Base-by-base conservation (phyloP, 305 asterid species). In the Andrographis paniculata region DNA sequence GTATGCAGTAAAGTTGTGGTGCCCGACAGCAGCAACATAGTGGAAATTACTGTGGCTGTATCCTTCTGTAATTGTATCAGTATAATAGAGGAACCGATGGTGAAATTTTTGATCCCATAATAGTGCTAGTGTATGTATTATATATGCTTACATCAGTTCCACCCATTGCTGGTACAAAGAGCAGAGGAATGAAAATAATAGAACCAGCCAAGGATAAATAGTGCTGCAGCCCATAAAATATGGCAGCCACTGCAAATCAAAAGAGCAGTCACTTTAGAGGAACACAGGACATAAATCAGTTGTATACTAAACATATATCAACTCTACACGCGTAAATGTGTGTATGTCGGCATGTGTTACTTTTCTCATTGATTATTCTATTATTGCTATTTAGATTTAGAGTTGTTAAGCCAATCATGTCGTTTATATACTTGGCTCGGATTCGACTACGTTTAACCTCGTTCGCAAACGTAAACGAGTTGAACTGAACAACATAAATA, bases 171-270 rank as follows among this genome's bases (percentile, higher is more conserved):
- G 95, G 96, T 40, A 91, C 93, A 49, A 74, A 62, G 59, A 91
- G 72, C 72, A 80, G 66, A 31, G 99, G 99, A 61, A 87, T 72
- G 73, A 91, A 87, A 68, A 91, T 77, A 54, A 91, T 94, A 31
- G 99, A 91, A 55, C 99, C 99, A 31, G 95, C 91, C 80, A 91
- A 64, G 22, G 99, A 87, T 57, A 91, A 69, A 61, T 83, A 87
- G 80, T 87, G 99, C 58, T 91, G 99, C 76, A 91, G 74, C 54
- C 94, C 84, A 36, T 78, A 87, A 63, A 67, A 77, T 56, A 84
- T 57, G 44, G 65, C 65, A 18, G 82, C 65, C 67, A 65, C 99
- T 91, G 96, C 80, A 75, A 44, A 52, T 57, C 50, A 38, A 49
- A 53, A 62, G 48, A 54, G 49, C 53, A 39, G 5, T 20, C 4